These are phyloP conservation scores for Conringia planisiliqua DNA, from an alignment of 345 rosid genomes.

Conservation along the genomic window DNA sequence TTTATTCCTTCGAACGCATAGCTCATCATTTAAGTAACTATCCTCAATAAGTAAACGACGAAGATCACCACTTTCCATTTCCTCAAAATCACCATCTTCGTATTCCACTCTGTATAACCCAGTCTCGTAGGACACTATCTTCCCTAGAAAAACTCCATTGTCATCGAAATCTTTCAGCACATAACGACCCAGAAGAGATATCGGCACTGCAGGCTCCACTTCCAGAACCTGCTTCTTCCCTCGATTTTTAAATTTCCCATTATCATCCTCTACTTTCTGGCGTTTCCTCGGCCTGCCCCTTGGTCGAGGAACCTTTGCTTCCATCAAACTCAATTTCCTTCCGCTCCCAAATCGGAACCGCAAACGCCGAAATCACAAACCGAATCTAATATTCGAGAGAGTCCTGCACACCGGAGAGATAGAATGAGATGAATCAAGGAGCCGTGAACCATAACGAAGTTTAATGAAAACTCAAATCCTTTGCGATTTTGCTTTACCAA, in stretches of 20 bases:
- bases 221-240: slow-evolving; percentile 45
- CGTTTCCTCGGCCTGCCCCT: slow-evolving; percentile 77
- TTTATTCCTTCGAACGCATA: slow-evolving; percentile 43
- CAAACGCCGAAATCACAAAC: neutral
- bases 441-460: neutral
- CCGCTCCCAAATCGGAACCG: neutral
- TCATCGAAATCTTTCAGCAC: slow-evolving; percentile 61
- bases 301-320: slow-evolving; percentile 42
- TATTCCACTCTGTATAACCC: slow-evolving; percentile 79
- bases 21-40: slow-evolving; percentile 42
- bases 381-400: neutral
- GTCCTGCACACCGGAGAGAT: neutral
- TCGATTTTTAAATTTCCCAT: slow-evolving; percentile 11
- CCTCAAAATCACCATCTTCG: slow-evolving; percentile 85
- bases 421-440: neutral
- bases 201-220: slow-evolving; percentile 44
- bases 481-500: neutral
- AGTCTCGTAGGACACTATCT: slow-evolving; percentile 57
- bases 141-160: slow-evolving; percentile 54
- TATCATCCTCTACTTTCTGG: slow-evolving; percentile 41
- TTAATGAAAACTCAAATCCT: neutral
- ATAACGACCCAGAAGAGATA: slow-evolving; percentile 61
- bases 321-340: slow-evolving; percentile 36
- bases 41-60: slow-evolving; percentile 52
- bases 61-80: slow-evolving; percentile 69